Conservation (phyloP, 2,329 filamentous ascomycete genomes). For the Xylariaceae sp. region DNA sequence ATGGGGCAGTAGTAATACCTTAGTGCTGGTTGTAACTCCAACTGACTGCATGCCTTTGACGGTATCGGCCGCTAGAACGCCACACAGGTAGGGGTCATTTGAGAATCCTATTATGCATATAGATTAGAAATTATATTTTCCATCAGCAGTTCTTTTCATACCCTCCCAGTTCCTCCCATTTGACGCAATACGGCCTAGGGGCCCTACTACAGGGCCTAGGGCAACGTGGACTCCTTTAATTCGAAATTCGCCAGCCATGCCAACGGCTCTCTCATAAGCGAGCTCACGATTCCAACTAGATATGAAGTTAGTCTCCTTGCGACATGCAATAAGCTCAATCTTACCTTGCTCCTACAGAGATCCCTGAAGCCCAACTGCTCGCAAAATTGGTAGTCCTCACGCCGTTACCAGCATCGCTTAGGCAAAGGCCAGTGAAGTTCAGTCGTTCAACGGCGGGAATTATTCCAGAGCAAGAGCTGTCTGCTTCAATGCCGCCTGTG, state of each 20-base stretch:
- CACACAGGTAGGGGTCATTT: conserved; percentile 64
- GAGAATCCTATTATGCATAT: conserved; percentile 38
- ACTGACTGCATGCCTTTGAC: conserved; percentile 70
- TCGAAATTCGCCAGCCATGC: conserved; percentile 76
- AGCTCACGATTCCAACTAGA: conserved; percentile 73
- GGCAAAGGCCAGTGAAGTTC: conserved; percentile 45
- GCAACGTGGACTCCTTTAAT: conserved; percentile 79
- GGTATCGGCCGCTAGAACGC: conserved; percentile 50
- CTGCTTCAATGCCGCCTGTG: conserved; percentile 37
- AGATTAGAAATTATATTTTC: not conserved
- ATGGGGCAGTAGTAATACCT: conserved; percentile 38
- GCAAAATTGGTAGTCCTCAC: conserved; percentile 43
- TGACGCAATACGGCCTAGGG: conserved; percentile 61
- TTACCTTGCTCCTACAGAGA: conserved; percentile 59
- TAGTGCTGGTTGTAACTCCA: conserved; percentile 69
- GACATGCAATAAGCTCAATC: not conserved
- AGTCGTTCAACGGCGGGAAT: conserved; percentile 43
- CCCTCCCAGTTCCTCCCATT: conserved; percentile 70
- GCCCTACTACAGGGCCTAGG: conserved; percentile 75
- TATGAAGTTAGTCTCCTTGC: conserved; percentile 39
- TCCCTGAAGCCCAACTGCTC: conserved; percentile 52
- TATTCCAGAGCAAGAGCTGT: conserved; percentile 45
- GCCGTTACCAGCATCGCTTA: conserved; percentile 40
- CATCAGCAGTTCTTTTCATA: conserved; percentile 6
- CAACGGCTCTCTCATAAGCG: conserved; percentile 66